A percentile compares a stretch with the other conserved stretches of the same genome.
These are phyloP conservation scores for Panaeolus cyanescens DNA, from an alignment of 768 basidiomycete species.

Conservation along the genomic window DNA sequence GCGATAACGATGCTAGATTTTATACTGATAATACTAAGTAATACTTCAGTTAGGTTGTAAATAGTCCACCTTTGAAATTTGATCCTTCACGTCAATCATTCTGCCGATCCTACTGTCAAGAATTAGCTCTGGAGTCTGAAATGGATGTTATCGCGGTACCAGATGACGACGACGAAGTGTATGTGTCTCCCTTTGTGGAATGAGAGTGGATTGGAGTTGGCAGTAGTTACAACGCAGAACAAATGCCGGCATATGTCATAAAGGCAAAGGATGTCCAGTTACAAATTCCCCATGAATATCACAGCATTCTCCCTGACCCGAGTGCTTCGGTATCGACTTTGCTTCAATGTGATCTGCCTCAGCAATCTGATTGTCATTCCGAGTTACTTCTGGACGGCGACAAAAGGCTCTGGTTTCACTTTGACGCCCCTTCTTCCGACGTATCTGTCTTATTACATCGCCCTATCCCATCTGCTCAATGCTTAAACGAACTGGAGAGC, in stretches of 20 bases:
- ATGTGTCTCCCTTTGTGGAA: constrained; percentile 3
- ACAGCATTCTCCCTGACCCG: background rate
- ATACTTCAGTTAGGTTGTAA: too few species aligned
- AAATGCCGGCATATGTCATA: constrained; percentile 6
- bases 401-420: constrained; percentile 6
- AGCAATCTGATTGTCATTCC: constrained; percentile 3
- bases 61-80: too few species aligned
- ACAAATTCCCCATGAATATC: background rate
- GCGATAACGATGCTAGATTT: too few species aligned
- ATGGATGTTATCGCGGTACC: too few species aligned
- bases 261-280: constrained; percentile 14
- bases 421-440: background rate
- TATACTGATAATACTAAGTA: too few species aligned
- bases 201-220: constrained; percentile 4
- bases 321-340: background rate
- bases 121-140: too few species aligned
- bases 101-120: too few species aligned
- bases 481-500: background rate
- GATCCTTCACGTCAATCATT: too few species aligned
- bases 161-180: too few species aligned
- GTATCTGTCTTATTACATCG: background rate
- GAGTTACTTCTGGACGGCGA: constrained; percentile 1
- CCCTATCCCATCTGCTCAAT: background rate
- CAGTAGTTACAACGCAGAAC: background rate
- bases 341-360: background rate